Percentiles rank a stretch among this genome's conserved stretches.
phyloP scores from a whole-genome alignment of 2,329 filamentous ascomycete genomes.

The Zalaria obscura region DNA sequence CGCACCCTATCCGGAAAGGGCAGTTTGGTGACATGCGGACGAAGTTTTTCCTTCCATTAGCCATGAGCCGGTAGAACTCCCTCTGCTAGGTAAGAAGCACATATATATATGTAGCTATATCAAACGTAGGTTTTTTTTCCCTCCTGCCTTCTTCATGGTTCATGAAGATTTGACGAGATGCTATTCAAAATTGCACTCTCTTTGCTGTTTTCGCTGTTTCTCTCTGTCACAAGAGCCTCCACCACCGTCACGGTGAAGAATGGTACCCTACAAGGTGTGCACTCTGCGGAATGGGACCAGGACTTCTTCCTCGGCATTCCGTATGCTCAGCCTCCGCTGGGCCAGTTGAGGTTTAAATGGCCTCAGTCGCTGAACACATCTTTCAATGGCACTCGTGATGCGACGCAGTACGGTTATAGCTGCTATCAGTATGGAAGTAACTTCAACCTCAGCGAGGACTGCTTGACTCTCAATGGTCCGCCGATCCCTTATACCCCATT shows the following conservation, averaged over 20 bases:
- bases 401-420: conserved; percentile 29
- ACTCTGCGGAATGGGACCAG: conserved; percentile 27
- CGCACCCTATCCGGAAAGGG: neutral
- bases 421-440: conserved; percentile 32
- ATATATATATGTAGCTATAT: conserved; percentile 1
- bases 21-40: neutral
- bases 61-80: neutral
- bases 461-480: conserved; percentile 26
- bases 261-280: conserved; percentile 25
- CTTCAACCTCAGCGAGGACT: conserved; percentile 34
- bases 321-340: conserved; percentile 21
- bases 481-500: neutral
- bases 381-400: conserved; percentile 23
- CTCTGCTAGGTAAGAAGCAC: neutral
- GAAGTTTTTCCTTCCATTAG: conserved; percentile 4
- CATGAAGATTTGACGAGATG: neutral
- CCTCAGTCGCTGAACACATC: conserved; percentile 20
- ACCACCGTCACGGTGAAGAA: conserved; percentile 27
- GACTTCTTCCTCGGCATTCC: conserved; percentile 32
- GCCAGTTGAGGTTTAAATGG: conserved; percentile 17
- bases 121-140: neutral
- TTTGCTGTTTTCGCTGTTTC: neutral
- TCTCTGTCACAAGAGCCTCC: neutral
- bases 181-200: neutral
- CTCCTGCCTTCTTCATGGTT: neutral